Evolutionary conservation across 2,329 filamentous ascomycete species (phyloP).

Genomic region (Huntiella bhutanensis): DNA sequence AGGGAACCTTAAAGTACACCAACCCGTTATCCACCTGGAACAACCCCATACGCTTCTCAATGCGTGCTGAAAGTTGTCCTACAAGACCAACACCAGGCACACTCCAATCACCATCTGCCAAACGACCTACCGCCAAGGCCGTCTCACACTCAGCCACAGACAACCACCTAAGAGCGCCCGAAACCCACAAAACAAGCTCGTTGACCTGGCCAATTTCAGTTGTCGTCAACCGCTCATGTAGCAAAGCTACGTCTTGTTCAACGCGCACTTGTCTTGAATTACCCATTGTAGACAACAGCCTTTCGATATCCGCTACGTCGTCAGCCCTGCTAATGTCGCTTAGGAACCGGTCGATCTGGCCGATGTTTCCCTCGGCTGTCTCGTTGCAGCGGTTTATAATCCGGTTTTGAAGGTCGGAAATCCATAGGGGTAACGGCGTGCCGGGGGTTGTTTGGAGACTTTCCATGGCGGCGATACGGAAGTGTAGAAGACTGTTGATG

Average conservation of each 20-base stretch:
- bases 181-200: conserved; percentile 21
- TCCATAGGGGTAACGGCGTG: neutral
- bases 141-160: conserved; percentile 16
- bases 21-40: neutral
- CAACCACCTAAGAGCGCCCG: conserved; percentile 15
- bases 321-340: conserved; percentile 18
- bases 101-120: neutral
- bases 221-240: conserved; percentile 17
- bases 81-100: neutral
- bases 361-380: neutral
- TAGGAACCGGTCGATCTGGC: conserved; percentile 13
- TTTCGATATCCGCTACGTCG: conserved; percentile 19
- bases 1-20: neutral
- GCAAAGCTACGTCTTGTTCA: conserved; percentile 17
- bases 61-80: neutral
- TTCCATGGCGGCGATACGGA: neutral
- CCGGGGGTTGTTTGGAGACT: neutral
- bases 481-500: neutral
- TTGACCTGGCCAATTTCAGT: conserved; percentile 22
- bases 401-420: neutral
- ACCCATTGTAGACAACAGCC: conserved; percentile 17
- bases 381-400: neutral
- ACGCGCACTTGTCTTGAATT: conserved; percentile 18
- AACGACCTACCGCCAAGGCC: too few species aligned
- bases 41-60: neutral